Evolutionary conservation across 257 asterid genomes (phyloP).

Genomic region (Solanum piurae): DNA sequence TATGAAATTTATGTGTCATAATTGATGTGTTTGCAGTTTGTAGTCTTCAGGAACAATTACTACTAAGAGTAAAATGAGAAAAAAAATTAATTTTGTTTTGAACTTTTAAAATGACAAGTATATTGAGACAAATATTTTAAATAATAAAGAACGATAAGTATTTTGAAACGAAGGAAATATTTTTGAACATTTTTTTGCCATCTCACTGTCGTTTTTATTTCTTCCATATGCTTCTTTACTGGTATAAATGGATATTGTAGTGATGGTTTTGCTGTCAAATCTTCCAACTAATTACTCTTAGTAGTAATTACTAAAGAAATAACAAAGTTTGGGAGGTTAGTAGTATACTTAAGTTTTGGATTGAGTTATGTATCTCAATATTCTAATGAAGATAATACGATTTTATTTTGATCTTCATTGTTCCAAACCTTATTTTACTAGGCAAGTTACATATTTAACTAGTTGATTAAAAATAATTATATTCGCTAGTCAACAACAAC

Average conservation of each 20-base stretch:
- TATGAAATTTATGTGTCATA: background rate
- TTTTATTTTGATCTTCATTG: background rate
- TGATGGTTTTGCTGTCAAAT: background rate
- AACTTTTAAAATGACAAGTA: background rate
- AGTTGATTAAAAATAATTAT: background rate
- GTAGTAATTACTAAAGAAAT: background rate
- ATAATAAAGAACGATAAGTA: background rate
- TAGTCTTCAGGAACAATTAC: background rate
- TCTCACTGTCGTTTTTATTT: background rate
- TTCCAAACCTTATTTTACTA: background rate
- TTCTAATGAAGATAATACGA: background rate
- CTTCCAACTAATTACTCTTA: background rate
- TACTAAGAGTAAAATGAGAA: background rate
- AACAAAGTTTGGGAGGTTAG: background rate
- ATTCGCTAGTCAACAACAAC: background rate
- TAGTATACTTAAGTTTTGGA: background rate
- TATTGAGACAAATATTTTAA: background rate
- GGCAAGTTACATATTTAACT: background rate
- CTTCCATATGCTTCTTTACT: background rate
- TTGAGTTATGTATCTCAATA: background rate
- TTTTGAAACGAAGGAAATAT: background rate
- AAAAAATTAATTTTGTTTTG: background rate
- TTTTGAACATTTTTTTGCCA: background rate
- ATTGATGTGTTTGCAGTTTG: background rate
- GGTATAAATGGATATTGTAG: background rate